A percentile compares a stretch with the other conserved stretches of the same genome.
Conservation (phyloP, 139 green algal species). For the Picochlorum sp. region DNA sequence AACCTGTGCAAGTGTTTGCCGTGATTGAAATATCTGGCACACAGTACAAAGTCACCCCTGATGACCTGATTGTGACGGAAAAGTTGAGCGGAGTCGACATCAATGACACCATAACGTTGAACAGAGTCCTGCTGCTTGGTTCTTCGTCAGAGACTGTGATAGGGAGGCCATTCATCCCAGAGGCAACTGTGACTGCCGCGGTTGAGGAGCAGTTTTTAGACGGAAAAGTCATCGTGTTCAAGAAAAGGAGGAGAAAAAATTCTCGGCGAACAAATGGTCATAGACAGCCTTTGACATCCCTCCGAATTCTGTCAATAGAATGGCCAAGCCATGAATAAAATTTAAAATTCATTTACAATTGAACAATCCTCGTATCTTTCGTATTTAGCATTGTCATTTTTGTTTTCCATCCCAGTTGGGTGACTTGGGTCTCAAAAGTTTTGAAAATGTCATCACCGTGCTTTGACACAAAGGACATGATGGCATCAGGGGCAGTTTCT, state of each 20-base stretch:
- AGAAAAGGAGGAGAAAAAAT: constrained; percentile 78
- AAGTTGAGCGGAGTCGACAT: constrained; percentile 48
- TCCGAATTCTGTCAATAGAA: constrained; percentile 24
- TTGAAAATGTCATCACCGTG: constrained; percentile 26
- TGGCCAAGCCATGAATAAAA: too few relatives aligned
- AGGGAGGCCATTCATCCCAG: constrained; percentile 43
- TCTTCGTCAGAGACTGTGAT: constrained; percentile 45
- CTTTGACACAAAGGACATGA: constrained; percentile 4
- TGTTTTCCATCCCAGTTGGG: constrained; percentile 50
- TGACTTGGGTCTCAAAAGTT: constrained; percentile 45
- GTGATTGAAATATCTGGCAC: constrained; percentile 54
- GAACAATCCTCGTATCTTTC: constrained; percentile 37
- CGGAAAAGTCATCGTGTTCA: constrained; percentile 75
- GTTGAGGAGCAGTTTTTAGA: constrained; percentile 69
- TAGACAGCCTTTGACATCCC: constrained; percentile 36
- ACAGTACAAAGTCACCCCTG: constrained; percentile 58
- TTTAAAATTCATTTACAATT: not conserved
- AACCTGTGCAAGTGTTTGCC: constrained; percentile 40
- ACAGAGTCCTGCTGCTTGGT: constrained; percentile 51
- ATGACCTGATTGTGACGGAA: constrained; percentile 58
- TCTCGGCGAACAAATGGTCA: constrained; percentile 60
- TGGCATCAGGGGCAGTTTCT: not conserved
- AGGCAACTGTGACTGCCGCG: constrained; percentile 33
- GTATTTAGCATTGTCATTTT: constrained; percentile 61
- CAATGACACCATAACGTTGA: constrained; percentile 43